Evolutionary conservation across 495 filamentous ascomycete genomes (phyloP).

Genomic region (Xylaria curta): DNA sequence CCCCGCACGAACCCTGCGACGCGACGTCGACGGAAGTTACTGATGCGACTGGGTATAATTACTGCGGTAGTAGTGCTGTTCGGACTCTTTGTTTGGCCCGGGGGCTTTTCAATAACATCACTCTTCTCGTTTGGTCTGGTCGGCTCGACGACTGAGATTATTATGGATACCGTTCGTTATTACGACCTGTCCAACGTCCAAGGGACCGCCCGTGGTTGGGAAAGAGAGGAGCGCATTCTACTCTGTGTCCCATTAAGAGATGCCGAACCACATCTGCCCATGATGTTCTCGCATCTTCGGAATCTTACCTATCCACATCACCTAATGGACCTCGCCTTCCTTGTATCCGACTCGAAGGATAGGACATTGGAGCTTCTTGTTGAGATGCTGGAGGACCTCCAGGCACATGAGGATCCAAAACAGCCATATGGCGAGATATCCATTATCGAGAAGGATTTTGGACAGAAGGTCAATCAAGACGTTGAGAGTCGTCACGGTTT

Average conservation of each 20-base stretch:
- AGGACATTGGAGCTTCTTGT: constrained; percentile 79
- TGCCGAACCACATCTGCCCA: constrained; percentile 88
- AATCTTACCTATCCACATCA: constrained; percentile 99
- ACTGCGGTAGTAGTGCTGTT: constrained; percentile 61
- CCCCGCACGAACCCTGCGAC: constrained; percentile 77
- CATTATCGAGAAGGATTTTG: constrained; percentile 98
- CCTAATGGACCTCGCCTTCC: constrained; percentile 92
- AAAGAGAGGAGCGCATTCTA: constrained; percentile 90
- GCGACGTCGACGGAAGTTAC: constrained; percentile 74
- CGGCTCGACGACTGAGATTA: constrained; percentile 69
- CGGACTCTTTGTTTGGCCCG: constrained; percentile 68
- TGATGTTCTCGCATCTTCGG: constrained; percentile 96
- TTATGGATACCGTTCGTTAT: constrained; percentile 92
- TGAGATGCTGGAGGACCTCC: constrained; percentile 77
- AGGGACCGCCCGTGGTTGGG: constrained; percentile 90
- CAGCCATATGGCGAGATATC: constrained; percentile 95
- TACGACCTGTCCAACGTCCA: constrained; percentile 93
- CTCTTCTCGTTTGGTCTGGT: constrained; percentile 76
- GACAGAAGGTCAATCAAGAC: constrained; percentile 96
- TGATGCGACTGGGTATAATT: constrained; percentile 67
- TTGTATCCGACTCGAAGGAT: constrained; percentile 98
- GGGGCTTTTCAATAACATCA: constrained; percentile 68
- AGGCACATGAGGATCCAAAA: constrained; percentile 75
- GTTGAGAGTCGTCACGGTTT: constrained; percentile 98
- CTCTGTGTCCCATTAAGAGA: constrained; percentile 95